Evolutionary conservation across 2,329 filamentous ascomycete genomes (phyloP), one percentile per base, ranked within the genome.

Genomic region (Phaeomoniella chlamydospora): DNA sequence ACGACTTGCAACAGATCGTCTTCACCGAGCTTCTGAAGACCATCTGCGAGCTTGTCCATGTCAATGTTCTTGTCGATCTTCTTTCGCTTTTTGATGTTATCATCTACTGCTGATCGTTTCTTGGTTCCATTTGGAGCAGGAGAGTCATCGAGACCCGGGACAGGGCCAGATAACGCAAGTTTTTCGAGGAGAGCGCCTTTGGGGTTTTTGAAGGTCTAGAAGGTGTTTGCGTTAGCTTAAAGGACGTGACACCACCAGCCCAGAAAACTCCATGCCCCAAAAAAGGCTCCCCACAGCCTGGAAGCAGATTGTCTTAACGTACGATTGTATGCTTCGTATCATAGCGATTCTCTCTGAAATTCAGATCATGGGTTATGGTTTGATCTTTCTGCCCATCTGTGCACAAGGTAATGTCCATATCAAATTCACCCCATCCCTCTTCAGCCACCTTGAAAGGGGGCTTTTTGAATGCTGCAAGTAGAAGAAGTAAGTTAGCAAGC

Each of bases 391-490:
- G 85, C 18, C 80, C 77, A 9, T 43, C 37, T 31, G 80, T 82
- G 52, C 77, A 80, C 47, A 92, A 71, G 42, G 82, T 75, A 51
- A 96, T 90, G 33, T 68, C 70, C 77, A 98, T 88, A 55, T 96
- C 90, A 56, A 98, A 98, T 63, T 96, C 90, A 52, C 90, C 90
- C 90, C 90, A 98, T 47, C 90, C 90, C 61, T 94, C 83, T 60
- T 98, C 93, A 44, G 76, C 68, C 59, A 93, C 93, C 45, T 71
- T 72, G 64, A 96, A 98, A 0, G 90, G 90, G 0, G 86, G 74
- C 45, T 81, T 78, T 53, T 77, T 79, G 64, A 94, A 80, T 15
- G 74, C 83, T 90, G 46, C 36, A 11, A 14, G 32, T 18, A 32
- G 17, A 17, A 9, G 18, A 34, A 14, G 31, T 18, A 18, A 26